Evolutionary conservation across 2,329 filamentous ascomycete genomes (phyloP).

Genomic region (Neophaeococcomyces aloes): DNA sequence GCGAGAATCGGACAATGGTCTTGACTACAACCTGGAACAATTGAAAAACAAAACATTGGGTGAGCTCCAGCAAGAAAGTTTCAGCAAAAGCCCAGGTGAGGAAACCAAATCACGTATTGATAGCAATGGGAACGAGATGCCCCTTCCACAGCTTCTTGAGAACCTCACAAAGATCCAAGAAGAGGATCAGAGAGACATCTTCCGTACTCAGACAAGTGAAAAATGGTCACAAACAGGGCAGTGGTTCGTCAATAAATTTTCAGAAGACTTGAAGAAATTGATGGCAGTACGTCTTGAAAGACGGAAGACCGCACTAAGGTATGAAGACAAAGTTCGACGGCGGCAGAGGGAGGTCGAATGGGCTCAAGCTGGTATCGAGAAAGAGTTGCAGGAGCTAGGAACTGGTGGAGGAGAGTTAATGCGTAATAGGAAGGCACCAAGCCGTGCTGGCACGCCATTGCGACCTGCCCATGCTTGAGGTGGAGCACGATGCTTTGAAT

Average conservation of each 20-base stretch:
- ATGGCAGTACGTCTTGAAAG: constrained; percentile 44
- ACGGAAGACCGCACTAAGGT: constrained; percentile 41
- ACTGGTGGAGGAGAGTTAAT: constrained; percentile 44
- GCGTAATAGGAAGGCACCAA: background rate
- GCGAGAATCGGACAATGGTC: constrained; percentile 18
- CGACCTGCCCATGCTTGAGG: background rate
- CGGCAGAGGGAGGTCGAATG: constrained; percentile 43
- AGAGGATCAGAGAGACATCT: constrained; percentile 38
- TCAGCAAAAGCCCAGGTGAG: constrained; percentile 34
- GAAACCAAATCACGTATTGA: constrained; percentile 18
- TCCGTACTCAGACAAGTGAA: constrained; percentile 41
- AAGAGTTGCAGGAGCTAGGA: constrained; percentile 45
- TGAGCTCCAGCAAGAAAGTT: constrained; percentile 40
- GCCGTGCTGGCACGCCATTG: background rate
- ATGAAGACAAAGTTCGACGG: constrained; percentile 45
- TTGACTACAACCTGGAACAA: constrained; percentile 39
- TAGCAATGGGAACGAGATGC: constrained; percentile 16
- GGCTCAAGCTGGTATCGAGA: constrained; percentile 39
- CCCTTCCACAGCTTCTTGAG: constrained; percentile 29
- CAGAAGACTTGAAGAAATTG: constrained; percentile 40
- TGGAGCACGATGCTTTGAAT: background rate
- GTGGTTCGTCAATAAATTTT: constrained; percentile 48
- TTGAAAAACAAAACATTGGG: constrained; percentile 39
- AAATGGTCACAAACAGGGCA: constrained; percentile 55
- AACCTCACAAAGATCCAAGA: constrained; percentile 28